Conservation (phyloP, 2,329 filamentous ascomycete species). For the Fusarium torreyae region DNA sequence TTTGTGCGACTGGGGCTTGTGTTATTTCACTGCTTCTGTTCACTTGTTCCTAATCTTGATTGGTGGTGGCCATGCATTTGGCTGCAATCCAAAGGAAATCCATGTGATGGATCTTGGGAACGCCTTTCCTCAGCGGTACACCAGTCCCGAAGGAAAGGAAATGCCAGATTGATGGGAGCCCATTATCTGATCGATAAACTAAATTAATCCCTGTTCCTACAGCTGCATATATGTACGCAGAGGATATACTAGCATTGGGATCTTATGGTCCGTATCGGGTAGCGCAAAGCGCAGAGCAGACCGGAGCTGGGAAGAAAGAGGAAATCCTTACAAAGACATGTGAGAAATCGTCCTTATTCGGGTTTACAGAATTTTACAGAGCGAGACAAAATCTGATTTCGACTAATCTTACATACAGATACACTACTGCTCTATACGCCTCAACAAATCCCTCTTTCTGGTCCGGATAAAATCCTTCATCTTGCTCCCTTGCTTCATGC, state of each 20-base stretch:
- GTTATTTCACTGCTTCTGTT: background rate
- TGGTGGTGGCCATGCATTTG: slow-evolving; percentile 4
- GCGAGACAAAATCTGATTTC: background rate
- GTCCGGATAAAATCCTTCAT: slow-evolving; percentile 14
- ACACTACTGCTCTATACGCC: background rate
- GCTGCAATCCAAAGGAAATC: slow-evolving; percentile 20
- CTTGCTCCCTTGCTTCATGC: slow-evolving; percentile 37
- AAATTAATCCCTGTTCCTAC: slow-evolving; percentile 12
- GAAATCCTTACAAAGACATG: background rate
- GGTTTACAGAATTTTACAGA: background rate
- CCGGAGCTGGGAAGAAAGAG: background rate
- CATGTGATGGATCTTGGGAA: slow-evolving; percentile 33
- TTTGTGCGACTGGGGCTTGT: slow-evolving; percentile 3
- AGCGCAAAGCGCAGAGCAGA: slow-evolving; percentile 2
- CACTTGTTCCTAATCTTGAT: slow-evolving; percentile 1
- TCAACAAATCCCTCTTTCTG: slow-evolving; percentile 28
- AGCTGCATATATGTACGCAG: slow-evolving; percentile 17
- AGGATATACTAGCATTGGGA: slow-evolving; percentile 12
- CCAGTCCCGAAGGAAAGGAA: slow-evolving; percentile 15
- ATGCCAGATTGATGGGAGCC: slow-evolving; percentile 28
- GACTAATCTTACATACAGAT: slow-evolving; percentile 1
- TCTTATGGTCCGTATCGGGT: background rate
- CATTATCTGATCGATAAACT: slow-evolving; percentile 16
- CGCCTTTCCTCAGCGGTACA: background rate
- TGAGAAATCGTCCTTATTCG: background rate